Percentiles rank a stretch among this genome's conserved stretches.
Conservation (phyloP, 768 basidiomycete species). For the Trametes gibbosa region DNA sequence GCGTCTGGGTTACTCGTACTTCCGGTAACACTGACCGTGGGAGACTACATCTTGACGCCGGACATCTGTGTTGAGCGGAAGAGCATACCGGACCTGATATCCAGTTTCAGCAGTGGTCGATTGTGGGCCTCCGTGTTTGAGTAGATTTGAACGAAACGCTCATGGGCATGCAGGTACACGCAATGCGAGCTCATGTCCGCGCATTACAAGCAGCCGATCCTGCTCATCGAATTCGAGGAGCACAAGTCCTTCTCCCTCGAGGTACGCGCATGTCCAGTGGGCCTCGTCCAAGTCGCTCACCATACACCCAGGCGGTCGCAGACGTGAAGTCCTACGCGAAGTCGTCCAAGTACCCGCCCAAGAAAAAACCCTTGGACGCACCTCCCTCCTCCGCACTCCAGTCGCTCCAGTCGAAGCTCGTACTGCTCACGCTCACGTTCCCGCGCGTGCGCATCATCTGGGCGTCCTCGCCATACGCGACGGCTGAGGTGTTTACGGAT, state of each 20-base stretch:
- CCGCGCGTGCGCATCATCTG: conserved; percentile 93
- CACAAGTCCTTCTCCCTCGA: conserved; percentile 93
- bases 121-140: conserved; percentile 56
- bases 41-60: conserved; percentile 94
- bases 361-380: conserved; percentile 40
- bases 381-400: conserved; percentile 34
- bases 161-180: conserved; percentile 63
- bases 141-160: neutral
- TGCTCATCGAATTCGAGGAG: conserved; percentile 97
- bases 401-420: conserved; percentile 87
- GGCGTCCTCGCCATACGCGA: conserved; percentile 94
- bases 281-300: neutral
- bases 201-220: conserved; percentile 90
- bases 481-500: conserved; percentile 89
- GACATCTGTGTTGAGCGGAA: conserved; percentile 97
- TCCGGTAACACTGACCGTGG: conserved; percentile 92
- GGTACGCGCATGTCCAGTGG: too few species aligned
- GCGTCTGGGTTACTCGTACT: conserved; percentile 75
- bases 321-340: conserved; percentile 71
- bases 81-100: conserved; percentile 88
- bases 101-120: conserved; percentile 90
- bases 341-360: conserved; percentile 53
- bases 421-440: conserved; percentile 84
- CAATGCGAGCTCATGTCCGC: conserved; percentile 97
- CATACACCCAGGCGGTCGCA: conserved; percentile 46